A percentile compares a stretch with the other conserved stretches of the same genome.
phyloP scores from a whole-genome alignment of 148 eudicot genomes.

The Dysphania ambrosioides region DNA sequence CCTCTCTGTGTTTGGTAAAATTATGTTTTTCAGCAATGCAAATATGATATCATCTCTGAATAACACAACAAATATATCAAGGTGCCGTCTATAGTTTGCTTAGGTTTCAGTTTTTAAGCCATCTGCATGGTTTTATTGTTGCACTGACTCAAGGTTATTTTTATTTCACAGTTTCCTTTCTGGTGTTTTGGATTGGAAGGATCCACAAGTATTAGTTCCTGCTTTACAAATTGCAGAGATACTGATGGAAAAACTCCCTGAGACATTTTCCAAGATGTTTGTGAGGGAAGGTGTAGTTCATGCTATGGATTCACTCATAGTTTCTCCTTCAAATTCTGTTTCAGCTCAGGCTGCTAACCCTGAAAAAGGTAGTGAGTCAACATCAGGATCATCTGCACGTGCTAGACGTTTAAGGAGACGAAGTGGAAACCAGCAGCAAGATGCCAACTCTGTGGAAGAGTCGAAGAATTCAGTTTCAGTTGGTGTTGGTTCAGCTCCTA shows the following conservation, averaged over 20 bases:
- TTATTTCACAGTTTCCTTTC: slow-evolving; percentile 73
- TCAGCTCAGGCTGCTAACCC: slow-evolving; percentile 40
- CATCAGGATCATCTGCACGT: slow-evolving; percentile 65
- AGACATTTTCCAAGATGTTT: slow-evolving; percentile 84
- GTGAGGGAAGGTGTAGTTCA: slow-evolving; percentile 97
- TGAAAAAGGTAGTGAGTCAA: slow-evolving; percentile 71
- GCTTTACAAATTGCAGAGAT: slow-evolving; percentile 96
- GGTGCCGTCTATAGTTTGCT: slow-evolving; percentile 40
- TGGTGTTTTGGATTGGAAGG: slow-evolving; percentile 98
- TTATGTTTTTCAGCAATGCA: slow-evolving; percentile 91
- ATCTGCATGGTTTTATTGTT: background rate
- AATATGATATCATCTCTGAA: slow-evolving; percentile 77
- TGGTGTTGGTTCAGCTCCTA: slow-evolving; percentile 66
- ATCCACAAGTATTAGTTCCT: slow-evolving; percentile 92
- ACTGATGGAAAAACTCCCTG: slow-evolving; percentile 93
- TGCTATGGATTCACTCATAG: slow-evolving; percentile 78
- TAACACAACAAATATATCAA: slow-evolving; percentile 68
- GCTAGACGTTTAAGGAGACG: slow-evolving; percentile 79
- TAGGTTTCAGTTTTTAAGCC: background rate
- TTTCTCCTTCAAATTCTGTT: slow-evolving; percentile 37
- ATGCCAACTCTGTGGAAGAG: slow-evolving; percentile 58
- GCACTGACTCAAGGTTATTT: background rate
- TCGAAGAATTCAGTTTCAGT: slow-evolving; percentile 46
- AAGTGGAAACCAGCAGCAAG: slow-evolving; percentile 52
- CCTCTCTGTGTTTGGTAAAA: slow-evolving; percentile 86